Percentiles rank a stretch among this genome's conserved stretches.
phyloP scores from a whole-genome alignment of 352 stramenopile genomes.

The Globisporangium solare region DNA sequence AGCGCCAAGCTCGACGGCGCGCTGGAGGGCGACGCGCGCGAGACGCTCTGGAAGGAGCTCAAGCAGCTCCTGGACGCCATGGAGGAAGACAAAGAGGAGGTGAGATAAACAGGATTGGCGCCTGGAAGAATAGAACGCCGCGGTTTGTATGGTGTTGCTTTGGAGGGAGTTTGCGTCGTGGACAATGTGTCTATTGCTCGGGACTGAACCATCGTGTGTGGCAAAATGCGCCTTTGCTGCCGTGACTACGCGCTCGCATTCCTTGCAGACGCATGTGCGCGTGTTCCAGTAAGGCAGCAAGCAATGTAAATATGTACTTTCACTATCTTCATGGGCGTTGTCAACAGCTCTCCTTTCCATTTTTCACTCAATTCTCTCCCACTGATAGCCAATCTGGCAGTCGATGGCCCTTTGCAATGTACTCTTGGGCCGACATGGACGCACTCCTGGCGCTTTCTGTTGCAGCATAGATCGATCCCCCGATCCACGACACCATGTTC shows the following conservation, averaged over 20 bases:
- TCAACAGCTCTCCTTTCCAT: slow-evolving; percentile 15
- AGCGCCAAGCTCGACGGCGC: slow-evolving; percentile 87
- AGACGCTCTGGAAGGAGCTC: slow-evolving; percentile 70
- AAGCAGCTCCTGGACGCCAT: slow-evolving; percentile 67
- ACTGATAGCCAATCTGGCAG: slow-evolving; percentile 68
- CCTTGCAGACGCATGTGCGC: no score
- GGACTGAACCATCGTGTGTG: no score
- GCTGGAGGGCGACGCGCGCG: slow-evolving; percentile 81
- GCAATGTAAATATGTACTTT: no score
- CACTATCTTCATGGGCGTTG: no score
- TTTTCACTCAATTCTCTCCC: slow-evolving; percentile 24
- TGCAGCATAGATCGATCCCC: slow-evolving; percentile 68
- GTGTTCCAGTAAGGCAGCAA: no score
- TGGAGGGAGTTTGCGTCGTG: no score
- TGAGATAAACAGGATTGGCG: slow-evolving; percentile 22
- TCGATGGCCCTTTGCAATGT: slow-evolving; percentile 23
- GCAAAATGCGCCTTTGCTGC: no score
- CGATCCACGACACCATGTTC: slow-evolving; percentile 76
- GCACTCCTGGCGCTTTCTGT: slow-evolving; percentile 39
- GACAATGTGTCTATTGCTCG: no score
- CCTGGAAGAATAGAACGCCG: no score
- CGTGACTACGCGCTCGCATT: no score
- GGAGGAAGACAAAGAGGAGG: slow-evolving; percentile 78
- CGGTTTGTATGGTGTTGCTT: no score
- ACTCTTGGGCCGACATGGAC: slow-evolving; percentile 54